Percentiles rank a stretch among this genome's conserved stretches.
Evolutionary conservation across 768 basidiomycete species (phyloP).

Genomic region (Tulasnella calospora): DNA sequence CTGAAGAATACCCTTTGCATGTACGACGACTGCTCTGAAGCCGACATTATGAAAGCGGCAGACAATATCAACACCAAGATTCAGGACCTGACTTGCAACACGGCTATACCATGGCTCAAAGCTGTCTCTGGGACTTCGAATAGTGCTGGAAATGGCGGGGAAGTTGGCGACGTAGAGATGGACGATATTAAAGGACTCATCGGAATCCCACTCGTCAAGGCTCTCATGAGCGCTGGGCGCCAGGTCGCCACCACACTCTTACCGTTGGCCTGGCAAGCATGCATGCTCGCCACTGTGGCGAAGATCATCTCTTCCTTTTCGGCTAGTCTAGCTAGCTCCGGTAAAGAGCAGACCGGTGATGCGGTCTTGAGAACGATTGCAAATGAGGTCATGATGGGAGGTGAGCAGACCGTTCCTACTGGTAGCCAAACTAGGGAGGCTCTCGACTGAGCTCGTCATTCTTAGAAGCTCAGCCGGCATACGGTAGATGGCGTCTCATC

Average conservation of each 20-base stretch:
- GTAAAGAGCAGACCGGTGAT: not conserved
- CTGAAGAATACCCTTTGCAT: not conserved
- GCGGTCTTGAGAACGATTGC: not conserved
- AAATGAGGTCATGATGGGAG: not conserved
- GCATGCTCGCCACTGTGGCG: not conserved
- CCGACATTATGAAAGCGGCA: not conserved
- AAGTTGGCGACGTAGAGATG: not conserved
- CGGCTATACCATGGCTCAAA: not conserved
- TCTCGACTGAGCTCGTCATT: too few species aligned
- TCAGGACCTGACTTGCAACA: not conserved
- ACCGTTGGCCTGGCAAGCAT: not conserved
- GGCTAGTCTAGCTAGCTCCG: not conserved
- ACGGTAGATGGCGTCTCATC: not conserved
- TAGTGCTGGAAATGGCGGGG: not conserved
- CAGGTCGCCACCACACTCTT: not conserved
- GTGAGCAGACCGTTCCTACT: not conserved
- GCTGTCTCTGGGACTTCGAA: not conserved
- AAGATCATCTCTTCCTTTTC: not conserved
- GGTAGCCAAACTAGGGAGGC: too few species aligned
- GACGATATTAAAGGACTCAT: not conserved
- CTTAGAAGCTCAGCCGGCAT: not conserved
- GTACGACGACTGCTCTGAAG: not conserved
- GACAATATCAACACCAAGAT: not conserved
- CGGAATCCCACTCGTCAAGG: not conserved
- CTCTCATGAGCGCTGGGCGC: not conserved